Evolutionary conservation across 2,329 filamentous ascomycete genomes (phyloP).

Genomic region (Cladosporium sphaerospermum): DNA sequence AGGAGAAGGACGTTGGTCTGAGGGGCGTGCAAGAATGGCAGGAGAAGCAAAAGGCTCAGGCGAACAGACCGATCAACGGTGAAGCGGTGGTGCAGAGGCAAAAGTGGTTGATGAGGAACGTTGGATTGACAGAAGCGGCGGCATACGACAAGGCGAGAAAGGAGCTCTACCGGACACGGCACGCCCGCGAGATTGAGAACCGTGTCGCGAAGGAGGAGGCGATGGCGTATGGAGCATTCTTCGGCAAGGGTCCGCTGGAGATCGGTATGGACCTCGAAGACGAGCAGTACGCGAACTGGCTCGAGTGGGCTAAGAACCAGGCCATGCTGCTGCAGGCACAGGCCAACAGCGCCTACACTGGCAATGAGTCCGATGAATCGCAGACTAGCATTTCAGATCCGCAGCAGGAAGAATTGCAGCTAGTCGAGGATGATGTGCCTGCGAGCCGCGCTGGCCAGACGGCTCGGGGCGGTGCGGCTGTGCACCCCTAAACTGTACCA

Average conservation of each 20-base stretch:
- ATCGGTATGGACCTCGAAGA: slow-evolving; percentile 80
- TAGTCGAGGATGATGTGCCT: slow-evolving; percentile 29
- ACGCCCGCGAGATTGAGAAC: slow-evolving; percentile 73
- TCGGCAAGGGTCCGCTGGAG: slow-evolving; percentile 69
- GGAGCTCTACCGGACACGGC: slow-evolving; percentile 83
- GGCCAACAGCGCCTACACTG: slow-evolving; percentile 39
- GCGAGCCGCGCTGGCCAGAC: slow-evolving; percentile 28
- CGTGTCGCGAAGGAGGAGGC: slow-evolving; percentile 86
- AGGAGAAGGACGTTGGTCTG: slow-evolving; percentile 5
- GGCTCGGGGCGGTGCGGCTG: slow-evolving; percentile 33
- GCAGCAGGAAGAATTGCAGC: slow-evolving; percentile 30
- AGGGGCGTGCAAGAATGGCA: slow-evolving; percentile 20
- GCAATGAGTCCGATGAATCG: slow-evolving; percentile 29
- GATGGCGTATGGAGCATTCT: slow-evolving; percentile 76
- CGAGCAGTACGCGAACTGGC: slow-evolving; percentile 75
- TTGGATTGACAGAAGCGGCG: slow-evolving; percentile 38
- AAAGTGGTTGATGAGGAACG: slow-evolving; percentile 66
- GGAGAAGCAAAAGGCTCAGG: slow-evolving; percentile 55
- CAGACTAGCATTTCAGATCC: slow-evolving; percentile 27
- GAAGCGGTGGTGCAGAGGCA: slow-evolving; percentile 76
- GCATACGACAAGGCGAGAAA: slow-evolving; percentile 84
- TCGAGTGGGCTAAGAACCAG: slow-evolving; percentile 62
- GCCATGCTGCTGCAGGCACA: slow-evolving; percentile 44
- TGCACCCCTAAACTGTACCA: slow-evolving; percentile 28
- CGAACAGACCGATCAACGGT: slow-evolving; percentile 69